Percentiles rank a stretch among this genome's conserved stretches.
phyloP scores from a whole-genome alignment of 108 stramenopile species.

The Skeletonema marinoi region DNA sequence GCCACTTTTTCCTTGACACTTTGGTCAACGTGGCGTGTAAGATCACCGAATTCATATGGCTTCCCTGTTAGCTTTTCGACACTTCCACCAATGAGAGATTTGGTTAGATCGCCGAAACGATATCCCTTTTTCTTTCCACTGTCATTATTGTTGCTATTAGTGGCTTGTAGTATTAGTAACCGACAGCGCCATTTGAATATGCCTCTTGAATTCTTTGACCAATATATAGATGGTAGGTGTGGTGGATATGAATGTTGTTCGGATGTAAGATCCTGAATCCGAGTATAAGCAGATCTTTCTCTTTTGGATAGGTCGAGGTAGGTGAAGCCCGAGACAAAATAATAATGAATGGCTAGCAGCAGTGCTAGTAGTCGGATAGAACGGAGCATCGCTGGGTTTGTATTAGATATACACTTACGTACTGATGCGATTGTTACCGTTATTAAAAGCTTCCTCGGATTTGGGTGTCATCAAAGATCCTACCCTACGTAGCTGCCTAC shows the following conservation, averaged over 20 bases:
- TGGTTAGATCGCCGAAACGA: slow-evolving; percentile 37
- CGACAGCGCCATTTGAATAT: slow-evolving; percentile 5
- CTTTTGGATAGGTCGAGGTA: neutral
- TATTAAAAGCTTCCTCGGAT: too few relatives aligned
- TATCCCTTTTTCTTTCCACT: slow-evolving; percentile 22
- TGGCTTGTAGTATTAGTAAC: slow-evolving; percentile 3
- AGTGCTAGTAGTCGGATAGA: neutral
- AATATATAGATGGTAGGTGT: slow-evolving; percentile 5
- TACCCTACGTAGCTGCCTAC: too few relatives aligned
- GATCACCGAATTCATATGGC: slow-evolving; percentile 50
- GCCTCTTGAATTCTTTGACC: slow-evolving; percentile 3
- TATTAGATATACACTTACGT: neutral
- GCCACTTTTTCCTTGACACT: slow-evolving; percentile 32
- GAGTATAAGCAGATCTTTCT: neutral
- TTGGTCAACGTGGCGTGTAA: slow-evolving; percentile 28
- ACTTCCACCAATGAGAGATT: slow-evolving; percentile 40
- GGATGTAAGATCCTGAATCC: neutral
- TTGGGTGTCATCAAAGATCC: too few relatives aligned
- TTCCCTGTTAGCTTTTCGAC: slow-evolving; percentile 40
- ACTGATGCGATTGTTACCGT: too few relatives aligned
- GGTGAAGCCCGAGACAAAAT: neutral
- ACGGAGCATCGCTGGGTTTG: neutral
- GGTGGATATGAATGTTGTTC: neutral
- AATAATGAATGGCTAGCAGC: neutral
- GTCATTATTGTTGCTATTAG: neutral